phyloP scores from a whole-genome alignment of 306 rosid genomes.

The Hippophae rhamnoides region DNA sequence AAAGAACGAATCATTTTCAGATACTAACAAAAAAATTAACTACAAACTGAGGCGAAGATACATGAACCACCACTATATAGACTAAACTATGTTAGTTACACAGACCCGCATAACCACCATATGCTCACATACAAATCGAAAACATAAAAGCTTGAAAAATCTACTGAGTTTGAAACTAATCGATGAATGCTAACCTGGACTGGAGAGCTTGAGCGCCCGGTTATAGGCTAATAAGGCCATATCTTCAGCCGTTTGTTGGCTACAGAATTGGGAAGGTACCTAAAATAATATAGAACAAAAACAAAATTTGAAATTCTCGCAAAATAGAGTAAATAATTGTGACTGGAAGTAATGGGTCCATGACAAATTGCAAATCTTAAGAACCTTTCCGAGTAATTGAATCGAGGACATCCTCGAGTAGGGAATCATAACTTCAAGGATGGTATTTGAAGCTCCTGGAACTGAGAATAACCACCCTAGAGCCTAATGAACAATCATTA shows the following conservation, averaged over 20 bases:
- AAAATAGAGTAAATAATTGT: neutral
- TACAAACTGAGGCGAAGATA: neutral
- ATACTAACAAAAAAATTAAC: neutral
- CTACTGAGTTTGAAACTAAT: neutral
- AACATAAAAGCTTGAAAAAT: neutral
- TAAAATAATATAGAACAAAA: slow-evolving; percentile 9
- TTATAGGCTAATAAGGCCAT: slow-evolving; percentile 81
- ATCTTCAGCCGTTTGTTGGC: slow-evolving; percentile 60
- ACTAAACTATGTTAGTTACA: neutral
- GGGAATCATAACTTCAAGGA: slow-evolving; percentile 77
- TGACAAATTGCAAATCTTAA: neutral
- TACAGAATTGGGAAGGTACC: slow-evolving; percentile 69
- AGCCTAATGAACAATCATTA: slow-evolving; percentile 23
- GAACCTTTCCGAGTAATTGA: slow-evolving; percentile 74
- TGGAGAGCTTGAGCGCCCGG: slow-evolving; percentile 87
- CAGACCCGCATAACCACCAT: neutral
- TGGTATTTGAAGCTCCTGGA: slow-evolving; percentile 80
- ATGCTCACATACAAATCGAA: neutral
- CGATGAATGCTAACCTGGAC: slow-evolving; percentile 43
- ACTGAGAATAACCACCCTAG: slow-evolving; percentile 58
- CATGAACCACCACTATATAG: neutral
- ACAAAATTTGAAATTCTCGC: neutral
- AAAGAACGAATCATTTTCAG: neutral
- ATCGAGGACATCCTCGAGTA: slow-evolving; percentile 59
- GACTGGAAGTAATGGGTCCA: neutral